Base-by-base conservation (phyloP, 2,329 filamentous ascomycete genomes). In the Aspergillus transmontanensis region DNA sequence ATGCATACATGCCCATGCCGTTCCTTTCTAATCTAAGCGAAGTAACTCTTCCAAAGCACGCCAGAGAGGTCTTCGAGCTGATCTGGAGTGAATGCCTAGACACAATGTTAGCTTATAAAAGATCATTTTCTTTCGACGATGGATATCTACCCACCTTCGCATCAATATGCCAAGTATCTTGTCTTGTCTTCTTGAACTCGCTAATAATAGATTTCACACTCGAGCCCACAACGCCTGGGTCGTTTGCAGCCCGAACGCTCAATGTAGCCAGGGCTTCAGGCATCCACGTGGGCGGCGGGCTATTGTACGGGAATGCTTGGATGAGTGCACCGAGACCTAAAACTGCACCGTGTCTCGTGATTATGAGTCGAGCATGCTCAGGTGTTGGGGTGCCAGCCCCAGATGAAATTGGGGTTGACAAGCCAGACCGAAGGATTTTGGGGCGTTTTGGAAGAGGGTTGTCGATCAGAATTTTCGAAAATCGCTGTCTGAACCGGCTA, bases 1-100 rank as follows among this genome's bases (percentile, higher is more conserved):
- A 11, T 51, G 19, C 19, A 19, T 51, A 51, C 16, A 32, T 21
- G 19, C 28, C 9, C n/a, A 28, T 54, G 21, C n/a, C n/a, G 10
- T 11, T 21, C 41, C 53, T 39, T 28, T 28, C 26, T 16, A 54
- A 10, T 48, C 53, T 82, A 97, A 46, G 94, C 96, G 82, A 99
- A 99, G 77, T 99, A 99, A 78, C 94, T 98, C 89, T 99, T 99
- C 95, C 95, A 99, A 58, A 99, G 83, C 55, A 99, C 96, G 58
- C 95, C 95, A 73, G 97, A 94, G 63, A 99, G 79, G 75, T 98
- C 94, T 78, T 98, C 95, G 12, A 99, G 83, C 74, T 99, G 94
- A 71, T 98, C 95, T 34, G 90, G 82, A 30, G 93, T 93, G 75
- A 99, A 99, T 64, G 86, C 87, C 88, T 93, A 59, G 45, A 57